Conservation (phyloP, 805 yeast species). For the Blastobotrys mokoenaii region DNA sequence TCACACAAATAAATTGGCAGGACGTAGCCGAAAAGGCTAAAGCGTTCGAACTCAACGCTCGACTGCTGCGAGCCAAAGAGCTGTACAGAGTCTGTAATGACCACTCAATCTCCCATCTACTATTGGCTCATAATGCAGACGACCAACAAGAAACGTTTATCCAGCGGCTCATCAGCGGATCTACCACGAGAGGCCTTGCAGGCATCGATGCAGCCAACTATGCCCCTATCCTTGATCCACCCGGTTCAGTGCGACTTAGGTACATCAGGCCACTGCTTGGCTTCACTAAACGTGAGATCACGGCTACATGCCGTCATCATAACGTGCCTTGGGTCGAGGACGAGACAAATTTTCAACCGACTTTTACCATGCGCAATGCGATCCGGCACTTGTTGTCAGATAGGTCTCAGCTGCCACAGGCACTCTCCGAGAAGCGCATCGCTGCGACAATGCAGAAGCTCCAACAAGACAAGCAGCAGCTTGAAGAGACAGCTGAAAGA, state of each 20-base stretch:
- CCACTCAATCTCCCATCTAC: constrained; percentile 30
- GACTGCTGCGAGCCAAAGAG: constrained; percentile 42
- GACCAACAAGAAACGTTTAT: constrained; percentile 69
- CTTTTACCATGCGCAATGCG: constrained; percentile 50
- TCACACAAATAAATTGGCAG: too few species aligned
- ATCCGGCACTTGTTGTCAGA: constrained; percentile 32
- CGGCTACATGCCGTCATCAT: constrained; percentile 36
- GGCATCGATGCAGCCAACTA: constrained; percentile 38
- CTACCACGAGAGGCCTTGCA: constrained; percentile 48
- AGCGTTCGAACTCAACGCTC: constrained; percentile 52
- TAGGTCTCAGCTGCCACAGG: constrained; percentile 14
- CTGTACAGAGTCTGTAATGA: constrained; percentile 36
- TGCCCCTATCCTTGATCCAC: constrained; percentile 11
- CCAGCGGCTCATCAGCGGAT: constrained; percentile 40
- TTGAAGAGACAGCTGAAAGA: too few species aligned
- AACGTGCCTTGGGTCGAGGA: constrained; percentile 63
- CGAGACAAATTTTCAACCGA: constrained; percentile 45
- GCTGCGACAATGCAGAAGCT: neutral
- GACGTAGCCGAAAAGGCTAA: constrained; percentile 16
- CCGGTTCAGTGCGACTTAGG: constrained; percentile 17
- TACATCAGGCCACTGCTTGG: constrained; percentile 47
- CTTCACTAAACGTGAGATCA: constrained; percentile 37
- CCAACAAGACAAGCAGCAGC: too few species aligned
- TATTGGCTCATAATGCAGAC: constrained; percentile 61
- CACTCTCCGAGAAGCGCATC: constrained; percentile 8